A percentile compares a stretch with the other conserved stretches of the same genome.
phyloP scores from a whole-genome alignment of 768 basidiomycete species.

The Dentipellis fragilis region DNA sequence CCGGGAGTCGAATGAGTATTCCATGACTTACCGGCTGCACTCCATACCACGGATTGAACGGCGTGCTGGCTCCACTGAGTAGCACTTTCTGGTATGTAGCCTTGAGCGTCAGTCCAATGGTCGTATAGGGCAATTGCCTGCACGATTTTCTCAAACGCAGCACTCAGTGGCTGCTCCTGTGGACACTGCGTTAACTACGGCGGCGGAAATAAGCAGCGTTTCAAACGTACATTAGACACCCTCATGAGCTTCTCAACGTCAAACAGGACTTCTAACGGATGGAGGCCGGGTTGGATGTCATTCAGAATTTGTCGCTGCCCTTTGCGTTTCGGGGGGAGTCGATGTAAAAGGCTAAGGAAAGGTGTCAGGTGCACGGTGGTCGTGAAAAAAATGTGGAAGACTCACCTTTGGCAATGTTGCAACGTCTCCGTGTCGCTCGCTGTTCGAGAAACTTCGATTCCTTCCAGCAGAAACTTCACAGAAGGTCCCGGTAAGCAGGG shows the following conservation, averaged over 20 bases:
- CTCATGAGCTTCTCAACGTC: conserved; percentile 72
- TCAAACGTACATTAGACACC: conserved; percentile 41
- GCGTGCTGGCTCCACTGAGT: conserved; percentile 69
- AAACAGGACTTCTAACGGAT: conserved; percentile 67
- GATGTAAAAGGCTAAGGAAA: conserved; percentile 51
- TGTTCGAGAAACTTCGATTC: conserved; percentile 67
- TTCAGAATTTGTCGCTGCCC: conserved; percentile 46
- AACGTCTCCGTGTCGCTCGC: conserved; percentile 61
- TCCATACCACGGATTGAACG: conserved; percentile 68
- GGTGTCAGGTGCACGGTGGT: neutral
- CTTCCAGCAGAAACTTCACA: conserved; percentile 59
- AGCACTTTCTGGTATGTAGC: conserved; percentile 34
- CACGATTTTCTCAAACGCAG: conserved; percentile 57
- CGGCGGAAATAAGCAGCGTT: neutral
- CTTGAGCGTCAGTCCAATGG: conserved; percentile 55
- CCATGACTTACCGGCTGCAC: conserved; percentile 42
- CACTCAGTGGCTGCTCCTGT: conserved; percentile 16
- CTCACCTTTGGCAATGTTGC: conserved; percentile 71
- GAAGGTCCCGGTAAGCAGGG: neutral
- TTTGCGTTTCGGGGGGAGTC: conserved; percentile 45
- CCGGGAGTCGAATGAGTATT: neutral
- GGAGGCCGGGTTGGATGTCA: conserved; percentile 65
- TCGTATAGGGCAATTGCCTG: conserved; percentile 64
- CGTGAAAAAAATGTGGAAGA: neutral
- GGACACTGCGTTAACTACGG: neutral